Evolutionary conservation across 805 yeast species (phyloP), one percentile per base, ranked within the genome.

Genomic region (Kazachstania bromeliacearum): DNA sequence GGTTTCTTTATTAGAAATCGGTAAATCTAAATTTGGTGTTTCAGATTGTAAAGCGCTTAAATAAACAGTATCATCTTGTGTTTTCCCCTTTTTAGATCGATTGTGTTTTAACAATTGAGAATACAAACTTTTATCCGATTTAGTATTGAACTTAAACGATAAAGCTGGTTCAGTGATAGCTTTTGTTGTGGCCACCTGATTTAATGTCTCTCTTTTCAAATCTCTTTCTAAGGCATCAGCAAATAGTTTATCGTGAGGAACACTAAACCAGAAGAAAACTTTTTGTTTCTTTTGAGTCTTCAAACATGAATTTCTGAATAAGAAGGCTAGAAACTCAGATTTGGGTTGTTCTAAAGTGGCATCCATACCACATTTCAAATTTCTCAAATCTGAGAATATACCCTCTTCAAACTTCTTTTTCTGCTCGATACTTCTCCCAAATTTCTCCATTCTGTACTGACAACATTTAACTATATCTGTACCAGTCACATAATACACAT

Each of bases 361-460:
- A 64, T 87, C 92, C 5, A 77, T 69, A 14, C 92, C 94, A 54
- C 85, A 75, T 61, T 88, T 89, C 42, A 92, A 66, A 42, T 82
- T 76, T 47, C 98, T 72, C 44, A 89, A 62, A 57, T 92, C 97
- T 5, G 94, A 81, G 49, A 92, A 89, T 21, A 89, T 77, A 15
- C 97, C 96, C 63, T 89, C 98, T 63, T 89, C 97, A 53, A 89
- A 89, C 62, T 92, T 89, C 61, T 92, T 89, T 47, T 94, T 68
- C 57, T 89, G 95, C 14, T 72, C 57, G 15, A 92, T 77, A 39
- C 73, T 73, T 43, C 97, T 68, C 1, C 98, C 98, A 63, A 89
- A 85, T 47, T 87, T 87, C 46, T 79, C 80, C 63, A 92, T 82
- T 46, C 89, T 77, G 58, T 82, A 92, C n/a, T 85, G 81, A 33